Conservation (phyloP, 257 asterid species). For the Osmanthus fragrans region DNA sequence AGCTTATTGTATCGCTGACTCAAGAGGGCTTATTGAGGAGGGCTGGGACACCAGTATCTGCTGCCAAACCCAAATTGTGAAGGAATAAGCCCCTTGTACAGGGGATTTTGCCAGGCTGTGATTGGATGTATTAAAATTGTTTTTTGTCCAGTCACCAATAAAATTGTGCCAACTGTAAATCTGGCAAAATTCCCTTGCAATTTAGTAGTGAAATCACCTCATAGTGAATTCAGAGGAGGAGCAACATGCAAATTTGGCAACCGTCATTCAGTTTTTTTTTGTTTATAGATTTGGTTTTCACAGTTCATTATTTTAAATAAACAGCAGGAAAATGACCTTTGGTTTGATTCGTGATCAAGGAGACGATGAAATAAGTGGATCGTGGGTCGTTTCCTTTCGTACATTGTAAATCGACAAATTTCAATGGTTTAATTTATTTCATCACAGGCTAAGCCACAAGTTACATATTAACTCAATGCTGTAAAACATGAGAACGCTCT, state of each 20-base stretch:
- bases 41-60: constrained; percentile 35
- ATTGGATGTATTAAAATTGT: no score
- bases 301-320: not conserved
- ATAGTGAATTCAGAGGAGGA: constrained; percentile 11
- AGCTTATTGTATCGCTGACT: constrained; percentile 74
- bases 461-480: no score
- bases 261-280: not conserved
- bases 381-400: not conserved
- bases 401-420: not conserved
- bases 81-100: no score
- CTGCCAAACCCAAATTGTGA: constrained; percentile 54
- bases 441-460: no score
- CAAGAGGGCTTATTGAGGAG: constrained; percentile 91
- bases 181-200: no score
- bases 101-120: no score
- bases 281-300: no score
- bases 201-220: not conserved
- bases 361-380: not conserved
- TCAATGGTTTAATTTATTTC: no score
- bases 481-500: no score
- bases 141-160: no score
- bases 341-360: not conserved
- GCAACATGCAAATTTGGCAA: not conserved
- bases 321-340: not conserved
- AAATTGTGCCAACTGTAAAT: no score